Base-by-base conservation (phyloP, 805 yeast genomes). In the Saccharomycopsis sp. region DNA sequence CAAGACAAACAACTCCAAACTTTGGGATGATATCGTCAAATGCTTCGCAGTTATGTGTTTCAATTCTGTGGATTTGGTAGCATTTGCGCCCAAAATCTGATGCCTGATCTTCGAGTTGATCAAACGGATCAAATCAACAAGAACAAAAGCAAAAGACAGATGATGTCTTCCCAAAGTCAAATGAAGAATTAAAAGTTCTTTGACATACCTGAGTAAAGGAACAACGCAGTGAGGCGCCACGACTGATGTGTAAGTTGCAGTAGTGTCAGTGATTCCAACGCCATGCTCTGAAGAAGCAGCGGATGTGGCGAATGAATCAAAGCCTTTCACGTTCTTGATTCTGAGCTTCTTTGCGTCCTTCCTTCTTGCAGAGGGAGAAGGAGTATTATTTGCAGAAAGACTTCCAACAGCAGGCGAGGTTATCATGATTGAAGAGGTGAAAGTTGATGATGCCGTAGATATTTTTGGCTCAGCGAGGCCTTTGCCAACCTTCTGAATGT, bases 11-110 rank as follows among this genome's bases (percentile, higher is more conserved):
- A 67, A 61, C 41, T 75, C 74, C 22, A 81, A 61, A n/a, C 77
- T 64, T 52, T 81, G 85, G 4, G 79, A 73, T 27, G 82, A 73
- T 30, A 80, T 64, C 0, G 86, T 78, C 38, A 81, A 54, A 55
- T 81, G 84, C 49, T 76, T 77, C 1, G 86, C 79, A 3, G 84
- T 77, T 38, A 82, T 80, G 52, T 80, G 87, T 48, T 71, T 75
- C 38, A 81, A 62, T 0, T 84, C 86, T 0, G 89, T 83, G 0
- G 87, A 73, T 48, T 75, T 60, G 2, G 83, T 79, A 1, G 89
- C 89, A 31, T 82, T 84, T 1, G 88, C 86, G 33, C 78, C 80
- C 27, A 82, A 60, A 30, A 82, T 77, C 4, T 82, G 71, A 46
- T 73, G 73, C 3, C 73, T 68, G 4, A 73, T 61, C 45, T 76